These are phyloP conservation scores for Lophiostoma macrostomum DNA, from an alignment of 495 filamentous ascomycete genomes.

Conservation along the genomic window DNA sequence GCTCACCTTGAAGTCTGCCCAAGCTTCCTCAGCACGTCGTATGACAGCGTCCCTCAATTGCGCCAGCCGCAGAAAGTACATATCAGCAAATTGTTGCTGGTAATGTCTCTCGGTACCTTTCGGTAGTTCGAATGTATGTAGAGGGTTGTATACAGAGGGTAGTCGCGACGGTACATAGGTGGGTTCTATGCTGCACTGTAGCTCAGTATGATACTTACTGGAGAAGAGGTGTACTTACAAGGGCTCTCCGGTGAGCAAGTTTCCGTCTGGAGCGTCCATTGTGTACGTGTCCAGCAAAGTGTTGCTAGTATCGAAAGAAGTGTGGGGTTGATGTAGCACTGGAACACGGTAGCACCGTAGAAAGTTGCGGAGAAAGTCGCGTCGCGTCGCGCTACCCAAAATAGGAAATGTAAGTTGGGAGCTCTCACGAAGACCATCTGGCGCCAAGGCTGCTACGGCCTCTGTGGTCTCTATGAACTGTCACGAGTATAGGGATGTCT, in stretches of 20 bases:
- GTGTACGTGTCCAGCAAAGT: too few relatives aligned
- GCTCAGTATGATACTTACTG: neutral
- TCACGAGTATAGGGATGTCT: too few relatives aligned
- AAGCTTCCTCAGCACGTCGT: slow-evolving; percentile 65
- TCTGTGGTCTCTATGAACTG: too few relatives aligned
- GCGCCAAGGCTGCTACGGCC: too few relatives aligned
- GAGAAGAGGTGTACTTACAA: slow-evolving; percentile 12
- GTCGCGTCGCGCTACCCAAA: too few relatives aligned
- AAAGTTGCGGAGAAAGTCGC: too few relatives aligned
- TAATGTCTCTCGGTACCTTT: slow-evolving; percentile 71
- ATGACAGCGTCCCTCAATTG: slow-evolving; percentile 84
- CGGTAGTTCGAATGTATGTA: slow-evolving; percentile 68
- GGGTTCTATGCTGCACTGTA: slow-evolving; percentile 17
- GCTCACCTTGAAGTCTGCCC: slow-evolving; percentile 66
- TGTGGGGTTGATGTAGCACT: neutral
- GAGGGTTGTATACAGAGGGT: slow-evolving; percentile 69
- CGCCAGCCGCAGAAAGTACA: slow-evolving; percentile 91
- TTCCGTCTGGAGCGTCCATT: slow-evolving; percentile 12
- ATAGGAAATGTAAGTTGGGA: too few relatives aligned
- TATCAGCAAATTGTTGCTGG: slow-evolving; percentile 91
- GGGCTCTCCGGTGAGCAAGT: slow-evolving; percentile 9
- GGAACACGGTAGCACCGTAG: too few relatives aligned
- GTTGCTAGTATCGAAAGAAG: neutral
- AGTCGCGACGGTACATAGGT: slow-evolving; percentile 39
- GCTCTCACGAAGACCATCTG: too few relatives aligned